Evolutionary conservation across 2,329 filamentous ascomycete species (phyloP), one percentile per base, ranked within the genome.

Genomic region (Scedosporium dehoogii): DNA sequence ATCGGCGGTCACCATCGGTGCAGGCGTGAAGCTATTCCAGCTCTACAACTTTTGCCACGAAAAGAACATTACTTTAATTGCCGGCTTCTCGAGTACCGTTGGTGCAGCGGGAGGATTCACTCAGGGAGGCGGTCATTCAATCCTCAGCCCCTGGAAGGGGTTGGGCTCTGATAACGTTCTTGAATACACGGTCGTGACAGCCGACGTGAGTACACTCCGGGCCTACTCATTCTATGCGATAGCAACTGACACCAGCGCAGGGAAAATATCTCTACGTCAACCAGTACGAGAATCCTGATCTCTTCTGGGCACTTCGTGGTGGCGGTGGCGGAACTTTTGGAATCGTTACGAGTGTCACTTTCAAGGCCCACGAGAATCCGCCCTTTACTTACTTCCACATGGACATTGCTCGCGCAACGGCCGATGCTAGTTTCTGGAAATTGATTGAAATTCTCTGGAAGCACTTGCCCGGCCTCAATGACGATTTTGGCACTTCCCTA

Each of bases 241-340:
- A 27, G 14, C 3, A 16, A 29, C 29, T 59, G 25, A 59, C 41
- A 29, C 21, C 14, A 1, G 6, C 21, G 0, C 66, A 70, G 23
- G 80, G 81, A 1, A 59, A 70, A 6, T 66, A 76, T 12, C 65
- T 82, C 1, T 74, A 69, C 1, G 83, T 82, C 0, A 79, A 75
- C 4, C 74, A 73, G 0, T 68, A 67, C 0, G 64, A 79, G 42
- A 81, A 87, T 65, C 63, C 73, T 0, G 85, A 87, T 60, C 73
- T 88, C 0, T 88, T 84, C 73, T 89, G 85, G 85, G 86, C 85
- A 1, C 71, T 87, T 0, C 75, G 76, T 46, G 84, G 85, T 3
- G 84, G 85, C 0, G 85, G 85, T 1, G 81, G 78, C 10, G 82
- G 83, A 12, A 86, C 78, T 29, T 88, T 81, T 66, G 85, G 76